Conservation (phyloP, 225 moss, liverwort and hornwort species). For the Neckera pumila region DNA sequence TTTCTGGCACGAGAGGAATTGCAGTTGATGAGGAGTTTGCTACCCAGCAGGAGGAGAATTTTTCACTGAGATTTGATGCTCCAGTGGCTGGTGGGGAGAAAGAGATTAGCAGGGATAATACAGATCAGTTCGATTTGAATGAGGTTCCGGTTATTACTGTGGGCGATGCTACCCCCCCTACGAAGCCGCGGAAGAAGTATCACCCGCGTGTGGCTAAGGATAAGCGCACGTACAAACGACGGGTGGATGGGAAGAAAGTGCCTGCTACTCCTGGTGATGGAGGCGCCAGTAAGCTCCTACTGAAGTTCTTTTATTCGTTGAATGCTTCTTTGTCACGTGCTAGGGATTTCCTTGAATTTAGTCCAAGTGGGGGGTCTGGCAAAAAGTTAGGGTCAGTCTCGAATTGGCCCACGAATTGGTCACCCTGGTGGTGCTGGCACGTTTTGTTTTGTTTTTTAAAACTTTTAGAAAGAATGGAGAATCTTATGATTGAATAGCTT, state of each 20-base stretch:
- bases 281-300: not conserved
- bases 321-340: not conserved
- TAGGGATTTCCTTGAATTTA: not conserved
- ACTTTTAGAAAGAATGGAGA: not conserved
- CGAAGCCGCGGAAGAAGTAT: slow-evolving; percentile 39
- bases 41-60: not conserved
- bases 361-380: not conserved
- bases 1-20: not conserved
- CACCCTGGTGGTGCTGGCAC: not conserved
- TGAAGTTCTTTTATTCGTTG: not conserved
- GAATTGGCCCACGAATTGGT: not conserved
- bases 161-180: slow-evolving; percentile 2
- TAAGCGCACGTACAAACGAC: slow-evolving; percentile 30
- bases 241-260: slow-evolving; percentile 15
- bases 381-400: not conserved
- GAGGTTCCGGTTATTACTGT: slow-evolving; percentile 18
- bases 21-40: not conserved
- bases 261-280: not conserved
- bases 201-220: slow-evolving; percentile 50
- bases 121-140: slow-evolving; percentile 33
- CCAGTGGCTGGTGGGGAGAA: not conserved
- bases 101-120: not conserved
- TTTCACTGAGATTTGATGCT: not conserved
- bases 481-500: not conserved
- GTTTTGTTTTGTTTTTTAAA: not conserved